Evolutionary conservation across 495 filamentous ascomycete species (phyloP).

Genomic region (Daldinia decipiens): DNA sequence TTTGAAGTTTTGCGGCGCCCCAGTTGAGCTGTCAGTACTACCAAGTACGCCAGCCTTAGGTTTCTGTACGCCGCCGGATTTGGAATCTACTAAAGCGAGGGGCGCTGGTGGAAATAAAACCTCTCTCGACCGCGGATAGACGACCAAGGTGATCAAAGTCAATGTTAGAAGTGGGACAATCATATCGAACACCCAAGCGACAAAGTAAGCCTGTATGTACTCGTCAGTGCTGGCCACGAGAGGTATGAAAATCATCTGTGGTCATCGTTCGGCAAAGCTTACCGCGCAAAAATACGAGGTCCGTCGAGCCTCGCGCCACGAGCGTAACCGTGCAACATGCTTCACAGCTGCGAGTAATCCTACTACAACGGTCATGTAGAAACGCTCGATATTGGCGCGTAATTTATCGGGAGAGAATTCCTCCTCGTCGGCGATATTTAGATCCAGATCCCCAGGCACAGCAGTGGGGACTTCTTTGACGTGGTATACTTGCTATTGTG

Average conservation of each 20-base stretch:
- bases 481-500: slow-evolving; percentile 82
- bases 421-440: slow-evolving; percentile 82
- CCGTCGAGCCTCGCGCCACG: slow-evolving; percentile 78
- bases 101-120: slow-evolving; percentile 81
- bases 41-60: slow-evolving; percentile 76
- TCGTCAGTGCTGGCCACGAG: slow-evolving; percentile 13
- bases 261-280: slow-evolving; percentile 24
- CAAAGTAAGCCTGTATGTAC: slow-evolving; percentile 68
- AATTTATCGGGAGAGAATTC: slow-evolving; percentile 89
- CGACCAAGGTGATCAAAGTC: slow-evolving; percentile 71
- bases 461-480: slow-evolving; percentile 72
- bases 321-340: slow-evolving; percentile 79
- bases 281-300: slow-evolving; percentile 75
- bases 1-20: slow-evolving; percentile 83
- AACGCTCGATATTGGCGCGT: slow-evolving; percentile 78
- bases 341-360: slow-evolving; percentile 72
- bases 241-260: neutral
- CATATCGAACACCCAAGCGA: slow-evolving; percentile 81
- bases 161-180: slow-evolving; percentile 68
- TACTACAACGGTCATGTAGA: slow-evolving; percentile 85
- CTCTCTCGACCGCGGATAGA: slow-evolving; percentile 69
- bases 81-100: slow-evolving; percentile 69
- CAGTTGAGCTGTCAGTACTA: slow-evolving; percentile 80
- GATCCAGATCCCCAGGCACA: slow-evolving; percentile 70
- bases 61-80: slow-evolving; percentile 73